Evolutionary conservation across 768 basidiomycete genomes (phyloP), one percentile per base, ranked within the genome.

Genomic region (Termitomyces sp.): DNA sequence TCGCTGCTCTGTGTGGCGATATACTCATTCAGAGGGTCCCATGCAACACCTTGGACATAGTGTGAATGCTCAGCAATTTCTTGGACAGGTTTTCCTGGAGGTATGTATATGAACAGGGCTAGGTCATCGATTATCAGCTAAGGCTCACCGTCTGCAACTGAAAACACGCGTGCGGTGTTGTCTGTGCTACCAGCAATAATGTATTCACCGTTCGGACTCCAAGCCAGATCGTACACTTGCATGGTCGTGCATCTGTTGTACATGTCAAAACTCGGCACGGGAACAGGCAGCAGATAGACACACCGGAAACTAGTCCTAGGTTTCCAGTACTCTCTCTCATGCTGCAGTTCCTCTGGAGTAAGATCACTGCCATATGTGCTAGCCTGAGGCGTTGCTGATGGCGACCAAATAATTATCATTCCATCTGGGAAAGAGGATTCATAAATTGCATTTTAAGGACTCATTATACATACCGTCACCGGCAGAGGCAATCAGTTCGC

Each of bases 1-100:
- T 99, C 97, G 67, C 89, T 93, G 71, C 92, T 94, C 69, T 99
- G 97, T 0, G 97, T 98, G 4, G 97, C 95, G 61, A 99, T 92
- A 69, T 91, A 98, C 71, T 97, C 93, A 70, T 96, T 95, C 66
- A 97, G 74, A 1, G 97, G 97, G 64, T 99, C 97, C 97, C 97
- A 99, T 0, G 96, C 93, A 31, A 98, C 97, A 9, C 97, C 97
- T 76, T 99, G 97, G 0, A 99, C 97, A 69, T 92, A 98, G 72
- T 98, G 96, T 36, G 82, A 85, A 72, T 99, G 97, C 67, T 98
- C 96, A 1, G 92, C 89, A 60, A 95, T 89, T 70, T 95, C 92
- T 65, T 87, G 84, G 13, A 97, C 81, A 67, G 91, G 91, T 78
- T 89, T 88, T 31, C 93, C 93, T 93, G 24, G 42, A 41, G 39